Evolutionary conservation across 805 yeast genomes (phyloP), one percentile per base, ranked within the genome.

Genomic region (Lachancea lanzarotensis): DNA sequence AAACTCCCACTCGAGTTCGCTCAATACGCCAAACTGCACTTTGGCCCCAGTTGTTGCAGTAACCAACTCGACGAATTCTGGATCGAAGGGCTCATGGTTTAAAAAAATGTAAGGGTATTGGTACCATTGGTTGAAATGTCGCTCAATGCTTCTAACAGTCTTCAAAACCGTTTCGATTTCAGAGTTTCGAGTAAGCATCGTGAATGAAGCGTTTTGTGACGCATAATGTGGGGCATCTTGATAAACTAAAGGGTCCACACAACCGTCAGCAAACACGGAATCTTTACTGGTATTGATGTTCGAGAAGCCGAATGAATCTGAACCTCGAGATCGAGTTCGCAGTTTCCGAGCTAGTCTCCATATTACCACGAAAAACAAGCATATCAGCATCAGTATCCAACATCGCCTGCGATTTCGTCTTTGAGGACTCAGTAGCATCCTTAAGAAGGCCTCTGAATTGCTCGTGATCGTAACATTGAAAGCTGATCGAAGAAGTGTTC

Each of bases 71-170:
- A 75, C 78, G 63, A 93, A 93, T 16, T 79, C 75, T 1, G 75
- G 75, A 18, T 73, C 70, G 56, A 91, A 90, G 15, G 78, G 80
- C 47, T 76, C 89, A 62, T 91, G 87, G 60, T 90, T 91, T 16
- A 93, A 64, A 54, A 93, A 87, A 1, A 87, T 82, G 82, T 95
- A 93, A 0, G 96, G 97, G 60, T 93, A 93, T 52, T 84, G 76
- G 63, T 74, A 93, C 95, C 96, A 88, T 55, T 90, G 90, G 62
- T 91, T 91, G 68, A 90, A 91, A 60, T 84, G 95, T 20, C 86
- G 71, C 61, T 91, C 98, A 45, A 93, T 58, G 2, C 90, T 79
- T 26, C 69, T 65, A 74, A 91, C 79, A 2, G 93, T 81, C 45
- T 74, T 70, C 1, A 84, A 56, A 1, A 88, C 95, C n/a, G 85